A percentile compares a stretch with the other conserved stretches of the same genome.
Evolutionary conservation across 371 early-diverging fungal species (phyloP).

Genomic region (Rhizopus delemar): DNA sequence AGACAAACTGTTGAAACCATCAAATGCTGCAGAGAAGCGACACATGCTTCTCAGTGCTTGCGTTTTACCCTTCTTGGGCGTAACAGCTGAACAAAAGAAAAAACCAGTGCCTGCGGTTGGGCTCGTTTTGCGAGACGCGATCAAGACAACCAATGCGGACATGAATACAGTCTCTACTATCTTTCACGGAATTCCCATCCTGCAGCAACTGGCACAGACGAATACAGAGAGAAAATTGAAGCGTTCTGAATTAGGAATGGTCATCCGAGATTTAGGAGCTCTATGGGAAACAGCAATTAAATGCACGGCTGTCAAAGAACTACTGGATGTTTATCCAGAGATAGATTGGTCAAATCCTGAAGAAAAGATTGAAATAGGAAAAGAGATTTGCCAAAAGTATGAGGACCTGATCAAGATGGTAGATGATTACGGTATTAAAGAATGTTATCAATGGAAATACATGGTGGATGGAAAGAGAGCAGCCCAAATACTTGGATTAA

Average conservation of each 20-base stretch:
- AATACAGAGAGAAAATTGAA: conserved; percentile 20
- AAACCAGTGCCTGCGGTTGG: conserved; percentile 33
- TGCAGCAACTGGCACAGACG: conserved; percentile 22
- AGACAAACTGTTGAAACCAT: not conserved
- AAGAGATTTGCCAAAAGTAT: conserved; percentile 39
- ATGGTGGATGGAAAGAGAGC: conserved; percentile 70
- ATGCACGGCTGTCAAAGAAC: conserved; percentile 57
- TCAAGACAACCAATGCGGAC: conserved; percentile 49
- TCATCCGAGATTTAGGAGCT: conserved; percentile 54
- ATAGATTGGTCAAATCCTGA: conserved; percentile 24
- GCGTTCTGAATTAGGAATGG: conserved; percentile 48
- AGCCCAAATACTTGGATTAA: conserved; percentile 56
- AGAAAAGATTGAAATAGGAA: not conserved
- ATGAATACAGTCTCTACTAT: conserved; percentile 45
- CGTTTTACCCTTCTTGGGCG: conserved; percentile 47
- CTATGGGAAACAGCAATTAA: conserved; percentile 70
- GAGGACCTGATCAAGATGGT: conserved; percentile 35
- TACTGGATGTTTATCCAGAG: conserved; percentile 26
- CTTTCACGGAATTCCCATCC: conserved; percentile 36
- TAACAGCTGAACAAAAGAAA: conserved; percentile 35
- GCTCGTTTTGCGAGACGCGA: conserved; percentile 41
- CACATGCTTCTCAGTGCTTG: conserved; percentile 30
- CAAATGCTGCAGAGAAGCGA: conserved; percentile 20
- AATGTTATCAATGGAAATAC: conserved; percentile 63
- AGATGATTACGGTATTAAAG: conserved; percentile 44